Base-by-base conservation (phyloP, 306 rosid genomes). In the Sicyos edulis region DNA sequence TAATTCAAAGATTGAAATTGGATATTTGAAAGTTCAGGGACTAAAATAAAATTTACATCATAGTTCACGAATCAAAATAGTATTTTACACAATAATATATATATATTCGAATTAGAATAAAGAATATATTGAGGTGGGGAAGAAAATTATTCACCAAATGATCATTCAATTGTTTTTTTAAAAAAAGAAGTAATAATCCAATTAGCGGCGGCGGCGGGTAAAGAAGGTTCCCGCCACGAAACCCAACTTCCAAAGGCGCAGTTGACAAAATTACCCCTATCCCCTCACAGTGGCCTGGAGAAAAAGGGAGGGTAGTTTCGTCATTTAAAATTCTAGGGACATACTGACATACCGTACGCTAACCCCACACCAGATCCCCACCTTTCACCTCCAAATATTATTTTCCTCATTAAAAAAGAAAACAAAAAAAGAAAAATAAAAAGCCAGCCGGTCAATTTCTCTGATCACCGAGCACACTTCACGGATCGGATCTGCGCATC, bases 401-500 rank as follows among this genome's bases (percentile, higher is more conserved):
- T 67, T 49, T 55, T 55, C 34, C 21, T 70, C 78, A 71, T 34
- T 52, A 40, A 58, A 7, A 8, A 32, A 29, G 34, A 5, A 1
- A 32, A 64, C 10, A 52, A 42, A 51, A 45, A 3, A 26, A 26
- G 3, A 26, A 26, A 21, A 5, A 24, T 24, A 52, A 60, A 77
- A 70, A 2, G 44, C 66, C 47, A 55, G 16, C 63, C 34, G 21
- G 70, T 42, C 56, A 32, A 8, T 44, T 74, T 26, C 29, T 72
- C 63, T 71, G 80, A 80, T 85, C 88, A 49, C 82, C 86, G 79
- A 70, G 69, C 75, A 78, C 84, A 78, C 84, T 85, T 82, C 80
- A 66, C 78, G 91, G 88, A 88, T 88, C 91, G 88, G 98, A 92
- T 92, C 98, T 81, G 77, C 80, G 53, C 47, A 56, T 77, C 57